Percentiles rank a stretch among this genome's conserved stretches.
Evolutionary conservation across 768 basidiomycete genomes (phyloP).

Genomic region (Auricularia heimuer): DNA sequence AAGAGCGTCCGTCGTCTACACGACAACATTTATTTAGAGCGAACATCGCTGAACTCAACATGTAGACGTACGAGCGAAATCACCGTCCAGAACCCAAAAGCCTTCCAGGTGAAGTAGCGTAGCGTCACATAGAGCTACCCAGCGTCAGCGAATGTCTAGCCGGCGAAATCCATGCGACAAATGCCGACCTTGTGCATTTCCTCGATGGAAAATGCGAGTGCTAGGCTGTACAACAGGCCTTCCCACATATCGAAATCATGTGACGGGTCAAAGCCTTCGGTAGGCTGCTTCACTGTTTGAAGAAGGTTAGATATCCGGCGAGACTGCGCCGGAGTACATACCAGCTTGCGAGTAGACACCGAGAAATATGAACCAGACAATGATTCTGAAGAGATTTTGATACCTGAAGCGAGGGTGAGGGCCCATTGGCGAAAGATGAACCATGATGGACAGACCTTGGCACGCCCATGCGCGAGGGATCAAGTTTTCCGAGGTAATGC

Average conservation of each 20-base stretch:
- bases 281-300: constrained; percentile 57
- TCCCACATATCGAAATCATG: constrained; percentile 71
- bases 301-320: too few relatives aligned
- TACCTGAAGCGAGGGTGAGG: constrained; percentile 37
- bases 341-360: constrained; percentile 77
- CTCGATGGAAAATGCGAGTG: constrained; percentile 69
- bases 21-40: too few relatives aligned
- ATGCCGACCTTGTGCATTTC: constrained; percentile 47
- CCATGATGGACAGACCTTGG: constrained; percentile 40
- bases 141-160: too few relatives aligned
- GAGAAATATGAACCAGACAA: constrained; percentile 71
- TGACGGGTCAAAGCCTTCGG: constrained; percentile 56
- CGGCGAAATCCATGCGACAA: too few relatives aligned
- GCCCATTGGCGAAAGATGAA: neutral
- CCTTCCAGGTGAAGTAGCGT: constrained; percentile 66
- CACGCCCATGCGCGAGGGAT: constrained; percentile 70
- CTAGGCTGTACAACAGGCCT: constrained; percentile 66
- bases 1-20: constrained; percentile 51
- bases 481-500: constrained; percentile 60
- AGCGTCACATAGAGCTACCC: too few relatives aligned
- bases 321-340: constrained; percentile 14
- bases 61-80: constrained; percentile 36
- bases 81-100: constrained; percentile 70
- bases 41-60: neutral
- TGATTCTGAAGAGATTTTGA: constrained; percentile 70